Evolutionary conservation across 345 rosid species (phyloP), one percentile per base, ranked within the genome.

Genomic region (Populus pruinosa): DNA sequence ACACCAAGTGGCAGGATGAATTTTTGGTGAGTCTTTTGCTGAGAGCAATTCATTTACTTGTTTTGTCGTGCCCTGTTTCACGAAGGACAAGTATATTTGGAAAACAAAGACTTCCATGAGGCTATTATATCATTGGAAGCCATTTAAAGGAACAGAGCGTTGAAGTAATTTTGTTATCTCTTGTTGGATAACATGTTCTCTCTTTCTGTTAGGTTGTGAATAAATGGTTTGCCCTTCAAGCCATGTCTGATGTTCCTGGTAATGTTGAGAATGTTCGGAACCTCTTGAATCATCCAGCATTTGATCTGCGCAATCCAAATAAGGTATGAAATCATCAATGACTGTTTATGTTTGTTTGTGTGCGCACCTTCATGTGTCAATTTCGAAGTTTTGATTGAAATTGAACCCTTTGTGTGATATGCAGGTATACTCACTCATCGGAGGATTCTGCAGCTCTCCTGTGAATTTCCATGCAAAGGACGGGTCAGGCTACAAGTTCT

Each of bases 211-310:
- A 96, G 99, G 99, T 96, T 73, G 96, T 94, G 79, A 94, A 92
- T 81, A 96, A 96, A 83, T 96, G 99, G 99, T 96, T 94, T 81
- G 80, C 93, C 47, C 97, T 94, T 81, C 98, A 96, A 89, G 93
- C 99, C 21, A 83, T 80, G 85, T 92, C 98, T 0, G 88, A 94
- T 74, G 72, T 92, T 84, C 97, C 96, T 50, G 92, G 93, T 38
- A 96, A 96, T 78, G 92, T 94, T 63, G 93, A 92, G 84, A 94
- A 90, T 76, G 95, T 94, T 17, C 84, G 78, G 76, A 91, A 86
- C 38, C 98, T 94, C 74, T 69, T 90, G 73, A 85, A 82, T 53
- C 98, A 96, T 82, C 97, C 96, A 6, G 93, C 98, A 47, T 94
- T 94, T 41, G 99, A 94, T 87, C 73, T 96, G 63, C 93, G 92